Evolutionary conservation across 257 asterid species (phyloP).

Genomic region (Dorcoceras hygrometricum): DNA sequence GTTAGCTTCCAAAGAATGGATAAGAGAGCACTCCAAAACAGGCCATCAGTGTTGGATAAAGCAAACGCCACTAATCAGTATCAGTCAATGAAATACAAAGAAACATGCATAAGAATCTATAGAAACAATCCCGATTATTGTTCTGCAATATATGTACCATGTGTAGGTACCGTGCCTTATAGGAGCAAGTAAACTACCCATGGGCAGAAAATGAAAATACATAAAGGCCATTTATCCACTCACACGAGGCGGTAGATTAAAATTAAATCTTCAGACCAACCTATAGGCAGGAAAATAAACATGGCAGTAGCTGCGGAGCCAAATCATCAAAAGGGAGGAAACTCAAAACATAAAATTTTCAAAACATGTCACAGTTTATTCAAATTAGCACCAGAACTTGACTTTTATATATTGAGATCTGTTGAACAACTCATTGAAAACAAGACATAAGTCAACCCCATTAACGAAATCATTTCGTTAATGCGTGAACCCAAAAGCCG

Average conservation of each 20-base stretch:
- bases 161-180: not conserved
- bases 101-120: constrained; percentile 1
- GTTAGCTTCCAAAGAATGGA: not conserved
- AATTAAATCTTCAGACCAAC: not conserved
- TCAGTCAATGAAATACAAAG: not conserved
- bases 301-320: not conserved
- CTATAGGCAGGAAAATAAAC: not conserved
- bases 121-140: not conserved
- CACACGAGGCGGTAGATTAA: not conserved
- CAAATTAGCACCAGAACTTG: too few relatives aligned
- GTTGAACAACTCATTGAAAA: too few relatives aligned
- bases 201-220: not conserved
- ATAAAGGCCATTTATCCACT: not conserved
- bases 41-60: not conserved
- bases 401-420: too few relatives aligned
- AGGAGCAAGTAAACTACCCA: not conserved
- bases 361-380: too few relatives aligned
- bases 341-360: not conserved
- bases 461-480: too few relatives aligned
- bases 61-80: not conserved
- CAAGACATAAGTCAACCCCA: too few relatives aligned
- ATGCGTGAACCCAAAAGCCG: too few relatives aligned
- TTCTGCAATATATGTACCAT: constrained; percentile 5
- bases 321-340: not conserved
- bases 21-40: not conserved